These are phyloP conservation scores for Xylaria polymorpha DNA, from an alignment of 2,329 filamentous ascomycete species.

Conservation along the genomic window DNA sequence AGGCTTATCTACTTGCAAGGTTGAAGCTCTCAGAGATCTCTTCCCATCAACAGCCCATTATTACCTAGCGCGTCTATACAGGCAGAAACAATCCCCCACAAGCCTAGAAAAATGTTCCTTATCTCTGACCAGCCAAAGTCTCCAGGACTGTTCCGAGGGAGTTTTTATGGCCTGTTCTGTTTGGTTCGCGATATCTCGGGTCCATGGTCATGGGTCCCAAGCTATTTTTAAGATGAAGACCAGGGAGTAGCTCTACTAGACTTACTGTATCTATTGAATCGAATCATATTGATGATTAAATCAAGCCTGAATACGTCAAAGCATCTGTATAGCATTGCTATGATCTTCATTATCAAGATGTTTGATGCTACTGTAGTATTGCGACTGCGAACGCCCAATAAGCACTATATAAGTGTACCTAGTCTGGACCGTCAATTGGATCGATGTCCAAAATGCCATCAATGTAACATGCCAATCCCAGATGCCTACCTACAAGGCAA, in stretches of 20 bases:
- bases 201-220: background rate
- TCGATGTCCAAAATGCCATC: background rate
- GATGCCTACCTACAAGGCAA: background rate
- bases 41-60: conserved; percentile 1
- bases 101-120: conserved; percentile 28
- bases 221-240: conserved; percentile 8
- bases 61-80: conserved; percentile 21
- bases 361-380: background rate
- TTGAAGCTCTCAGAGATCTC: conserved; percentile 12
- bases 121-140: conserved; percentile 33
- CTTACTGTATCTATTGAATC: background rate
- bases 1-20: conserved; percentile 12
- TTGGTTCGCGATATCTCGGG: conserved; percentile 3
- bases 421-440: background rate
- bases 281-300: background rate
- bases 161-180: conserved; percentile 4
- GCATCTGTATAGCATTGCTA: background rate
- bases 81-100: conserved; percentile 11
- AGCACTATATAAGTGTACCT: background rate
- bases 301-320: background rate
- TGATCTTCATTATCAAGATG: background rate
- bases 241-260: background rate
- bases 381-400: background rate
- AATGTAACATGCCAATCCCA: background rate
- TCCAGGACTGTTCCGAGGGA: background rate